Base-by-base conservation (phyloP, 805 yeast species). In the Starmerella bombicola region DNA sequence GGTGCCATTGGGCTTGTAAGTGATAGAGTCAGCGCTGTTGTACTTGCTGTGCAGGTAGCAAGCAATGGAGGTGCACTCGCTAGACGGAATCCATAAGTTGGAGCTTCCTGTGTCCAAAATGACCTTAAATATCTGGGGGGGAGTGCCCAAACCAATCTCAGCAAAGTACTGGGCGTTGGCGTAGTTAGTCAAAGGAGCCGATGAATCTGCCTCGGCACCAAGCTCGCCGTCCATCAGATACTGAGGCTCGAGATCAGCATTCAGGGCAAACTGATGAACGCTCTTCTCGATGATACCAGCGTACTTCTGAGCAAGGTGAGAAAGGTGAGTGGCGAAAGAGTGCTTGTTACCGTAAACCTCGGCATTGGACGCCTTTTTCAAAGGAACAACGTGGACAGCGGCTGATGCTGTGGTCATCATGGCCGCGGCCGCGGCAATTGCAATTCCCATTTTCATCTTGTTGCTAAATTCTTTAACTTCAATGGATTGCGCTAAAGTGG, bases 51-150 rank as follows among this genome's bases (percentile, higher is more conserved):
- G 98, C 61, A 91, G 70, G 71, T 73, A 88, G 67, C 98, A 91
- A 38, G 98, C 97, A 64, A 91, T 74, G 3, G 95, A 84, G 37
- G 84, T 68, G 67, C 98, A 91, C 51, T 82, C 85, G 33, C 69
- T 52, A 46, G 93, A 74, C 40, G 98, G 98, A 48, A 91, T 84
- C 98, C 98, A 91, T 66, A 91, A 70, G 65, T 91, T 91, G 33
- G 96, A 81, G 33, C 95, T 82, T 30, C 98, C 98, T 20, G 98
- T 88, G 64, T 91, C 98, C 56, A 91, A 70, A 48, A 91, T 76
- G 37, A 91, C 97, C 70, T 88, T 88, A 66, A 91, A 91, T 15
- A 73, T 61, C 68, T 91, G 98, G 37, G 81, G 83, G 8, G 98
- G 98, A 30, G 95, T 80, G 53, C 98, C 98, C 44, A 91, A 57